Conservation (phyloP, 352 stramenopile genomes). For the Pythium chondricola region DNA sequence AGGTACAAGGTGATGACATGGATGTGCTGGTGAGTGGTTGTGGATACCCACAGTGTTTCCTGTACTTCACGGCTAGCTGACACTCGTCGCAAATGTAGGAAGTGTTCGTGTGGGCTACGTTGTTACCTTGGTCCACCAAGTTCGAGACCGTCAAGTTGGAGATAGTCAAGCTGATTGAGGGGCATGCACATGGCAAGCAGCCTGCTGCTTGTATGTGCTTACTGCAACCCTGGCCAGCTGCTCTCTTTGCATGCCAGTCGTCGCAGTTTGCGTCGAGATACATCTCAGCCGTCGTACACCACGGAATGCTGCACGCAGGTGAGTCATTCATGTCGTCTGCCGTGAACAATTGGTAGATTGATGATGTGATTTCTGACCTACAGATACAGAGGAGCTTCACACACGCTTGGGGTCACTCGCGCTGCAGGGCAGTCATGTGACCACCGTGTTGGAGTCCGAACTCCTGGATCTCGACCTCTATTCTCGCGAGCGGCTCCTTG, state of each 20-base stretch:
- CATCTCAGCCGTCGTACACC: neutral
- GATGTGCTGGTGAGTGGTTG: neutral
- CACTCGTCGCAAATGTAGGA: too few relatives aligned
- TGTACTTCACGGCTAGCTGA: too few relatives aligned
- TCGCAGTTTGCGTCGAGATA: slow-evolving; percentile 3
- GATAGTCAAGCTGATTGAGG: neutral
- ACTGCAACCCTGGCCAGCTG: slow-evolving; percentile 10
- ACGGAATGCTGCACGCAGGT: neutral
- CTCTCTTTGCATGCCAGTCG: slow-evolving; percentile 5
- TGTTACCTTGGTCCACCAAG: slow-evolving; percentile 4
- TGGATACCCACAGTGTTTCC: too few relatives aligned
- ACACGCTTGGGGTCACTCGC: slow-evolving; percentile 13
- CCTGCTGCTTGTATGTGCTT: neutral
- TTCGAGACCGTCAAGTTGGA: neutral
- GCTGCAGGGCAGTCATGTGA: slow-evolving; percentile 1
- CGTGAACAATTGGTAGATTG: too few relatives aligned
- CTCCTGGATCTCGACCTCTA: slow-evolving; percentile 5
- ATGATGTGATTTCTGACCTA: too few relatives aligned
- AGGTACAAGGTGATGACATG: neutral
- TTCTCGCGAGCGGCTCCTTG: slow-evolving; percentile 3
- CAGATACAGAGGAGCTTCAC: slow-evolving; percentile 7
- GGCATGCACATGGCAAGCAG: neutral
- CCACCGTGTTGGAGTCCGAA: neutral
- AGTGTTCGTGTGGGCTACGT: slow-evolving; percentile 8
- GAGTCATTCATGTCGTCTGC: too few relatives aligned